Base-by-base conservation (phyloP, 331 rosid genomes). In the Cydonia oblonga region DNA sequence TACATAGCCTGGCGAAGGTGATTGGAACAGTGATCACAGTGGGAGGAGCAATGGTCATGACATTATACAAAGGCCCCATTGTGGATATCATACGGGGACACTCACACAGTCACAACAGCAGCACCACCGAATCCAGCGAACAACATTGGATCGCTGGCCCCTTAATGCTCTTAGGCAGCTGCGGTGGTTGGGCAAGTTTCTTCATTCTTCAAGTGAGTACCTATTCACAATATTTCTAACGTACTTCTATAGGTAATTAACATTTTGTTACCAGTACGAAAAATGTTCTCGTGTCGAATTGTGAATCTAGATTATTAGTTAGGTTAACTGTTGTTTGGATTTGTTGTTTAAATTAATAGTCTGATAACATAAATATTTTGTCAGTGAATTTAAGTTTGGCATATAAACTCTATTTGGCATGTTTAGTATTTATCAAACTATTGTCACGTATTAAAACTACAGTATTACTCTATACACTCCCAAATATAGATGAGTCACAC, bases 31-130 rank as follows among this genome's bases (percentile, higher is more conserved):
- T 72, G 24, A 76, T 91, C 26, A 89, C 98, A 16, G 87, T 93
- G 22, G 81, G 82, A 8, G 98, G 97, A 77, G 98, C 98, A 33
- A 87, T 91, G 98, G 83, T 88, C 49, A 93, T 93, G 98, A 91
- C 98, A 33, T 75, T 93, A 66, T 93, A 89, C 86, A 93, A 91
- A 85, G 98, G 98, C 56, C 93, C 96, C 10, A 85, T 89, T 40
- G 74, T 85, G 20, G 79, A 89, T 63, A 66, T 91, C 56, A 65
- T 89, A 25, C 82, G 81, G 2, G 83, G 86, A 58, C 84, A 76
- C 58, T 74, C 85, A 1, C 26, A 75, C 24, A 22, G 22, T 82
- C 83, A 86, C 68, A 79, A 60, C 1, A 23, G 51, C 38, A 6
- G 82, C 76, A 33, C 28, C 54, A 29, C 57, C 3, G 80, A 75